A percentile compares a stretch with the other conserved stretches of the same genome.
These are phyloP conservation scores for Tylopilus orsonianus DNA, from an alignment of 1,284 basidiomycete genomes.

Conservation along the genomic window DNA sequence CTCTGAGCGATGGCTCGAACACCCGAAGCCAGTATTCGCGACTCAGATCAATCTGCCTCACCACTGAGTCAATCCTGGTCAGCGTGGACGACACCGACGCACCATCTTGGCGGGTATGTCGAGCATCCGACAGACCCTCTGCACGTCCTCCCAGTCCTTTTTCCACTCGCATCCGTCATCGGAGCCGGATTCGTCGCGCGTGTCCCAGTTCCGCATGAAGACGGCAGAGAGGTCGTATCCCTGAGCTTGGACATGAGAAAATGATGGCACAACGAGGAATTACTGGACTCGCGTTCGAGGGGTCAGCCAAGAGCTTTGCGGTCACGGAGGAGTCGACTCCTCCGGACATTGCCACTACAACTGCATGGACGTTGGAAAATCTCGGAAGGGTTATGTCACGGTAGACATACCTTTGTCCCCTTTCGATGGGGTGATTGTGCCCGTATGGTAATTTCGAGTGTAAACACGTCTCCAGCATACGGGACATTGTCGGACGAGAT, in stretches of 20 bases:
- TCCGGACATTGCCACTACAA: constrained; percentile 92
- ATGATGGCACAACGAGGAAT: neutral
- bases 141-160: constrained; percentile 91
- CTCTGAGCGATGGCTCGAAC: constrained; percentile 77
- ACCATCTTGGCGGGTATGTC: constrained; percentile 73
- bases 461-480: neutral
- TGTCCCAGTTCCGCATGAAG: constrained; percentile 97
- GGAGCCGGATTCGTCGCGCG: constrained; percentile 65
- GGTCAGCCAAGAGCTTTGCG: constrained; percentile 69
- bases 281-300: constrained; percentile 41
- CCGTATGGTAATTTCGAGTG: constrained; percentile 18
- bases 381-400: neutral
- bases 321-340: constrained; percentile 94
- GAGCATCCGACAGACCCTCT: constrained; percentile 68
- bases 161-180: constrained; percentile 92
- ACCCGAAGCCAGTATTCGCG: constrained; percentile 87
- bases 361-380: constrained; percentile 38
- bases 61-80: constrained; percentile 7
- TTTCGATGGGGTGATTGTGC: constrained; percentile 18
- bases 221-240: constrained; percentile 83
- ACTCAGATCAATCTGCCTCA: constrained; percentile 74
- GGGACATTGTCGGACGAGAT: constrained; percentile 16
- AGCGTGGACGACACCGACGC: constrained; percentile 17
- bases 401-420: constrained; percentile 29
- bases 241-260: constrained; percentile 35